Evolutionary conservation across 306 rosid species (phyloP), one percentile per base, ranked within the genome.

Genomic region (Lathyrus sativus): DNA sequence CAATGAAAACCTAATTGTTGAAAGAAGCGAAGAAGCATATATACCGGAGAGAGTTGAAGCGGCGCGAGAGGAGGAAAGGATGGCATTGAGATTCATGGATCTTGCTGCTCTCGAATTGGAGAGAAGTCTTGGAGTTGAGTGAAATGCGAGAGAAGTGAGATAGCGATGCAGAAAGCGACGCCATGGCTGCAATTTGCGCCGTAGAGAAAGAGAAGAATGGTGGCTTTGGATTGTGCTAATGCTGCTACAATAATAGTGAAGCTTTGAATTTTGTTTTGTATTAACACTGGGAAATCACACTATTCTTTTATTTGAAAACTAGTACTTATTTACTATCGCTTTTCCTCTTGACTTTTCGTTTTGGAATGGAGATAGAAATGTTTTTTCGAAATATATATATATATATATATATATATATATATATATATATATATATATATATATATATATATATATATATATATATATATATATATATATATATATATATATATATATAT

Each of bases 41-140:
- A 11, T 75, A 84, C 88, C 85, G 81, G 61, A 75, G 73, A 9
- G 69, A 44, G 42, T 67, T 76, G 19, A 71, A 59, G 11, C 56
- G 73, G 55, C 31, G 81, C 5, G 71, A 57, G 57, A 56, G 62
- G 18, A 41, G 62, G 42, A 73, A 50, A 9, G 78, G 41, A 63
- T 66, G 74, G 82, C 82, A 81, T 68, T 78, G 88, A 39, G 82
- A 76, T 3, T 50, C 63, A 64, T 39, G 43, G 76, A 57, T 54
- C 51, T 50, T 62, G 57, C 6, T 53, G 51, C 2, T 53, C 43
- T 53, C 37, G 45, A 37, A 17, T 38, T 39, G 60, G 17, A 58
- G 55, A 1, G 39, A 49, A 28, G 71, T 7, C 43, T 70, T 3
- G 51, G 53, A 15, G 22, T 69, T 65, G 6, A 67, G 51, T 22